phyloP scores from a whole-genome alignment of 495 filamentous ascomycete genomes.

The Aspergillus diversus region DNA sequence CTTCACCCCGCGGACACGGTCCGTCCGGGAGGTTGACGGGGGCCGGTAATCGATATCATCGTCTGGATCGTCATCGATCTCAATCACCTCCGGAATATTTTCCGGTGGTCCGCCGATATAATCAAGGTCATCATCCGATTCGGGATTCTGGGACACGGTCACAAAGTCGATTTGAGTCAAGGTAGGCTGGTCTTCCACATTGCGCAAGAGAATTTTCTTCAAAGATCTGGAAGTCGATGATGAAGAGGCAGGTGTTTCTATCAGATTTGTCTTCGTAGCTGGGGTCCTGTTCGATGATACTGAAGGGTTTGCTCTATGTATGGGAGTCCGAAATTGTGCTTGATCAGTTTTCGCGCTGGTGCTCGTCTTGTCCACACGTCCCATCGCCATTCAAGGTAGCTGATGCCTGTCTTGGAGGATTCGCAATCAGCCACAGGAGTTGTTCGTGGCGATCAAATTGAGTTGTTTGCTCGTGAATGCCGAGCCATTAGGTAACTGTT shows the following conservation, averaged over 20 bases:
- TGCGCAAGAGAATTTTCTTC: slow-evolving; percentile 29
- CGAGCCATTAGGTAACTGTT: slow-evolving; percentile 7
- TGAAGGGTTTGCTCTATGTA: slow-evolving; percentile 24
- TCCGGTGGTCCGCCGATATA: slow-evolving; percentile 27
- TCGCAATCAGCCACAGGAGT: background rate
- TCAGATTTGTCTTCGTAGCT: slow-evolving; percentile 24
- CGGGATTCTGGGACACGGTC: slow-evolving; percentile 24
- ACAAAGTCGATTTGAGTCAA: slow-evolving; percentile 52
- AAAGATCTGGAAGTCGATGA: slow-evolving; percentile 25
- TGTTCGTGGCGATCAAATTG: slow-evolving; percentile 23
- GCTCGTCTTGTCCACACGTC: slow-evolving; percentile 26
- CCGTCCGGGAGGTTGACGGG: slow-evolving; percentile 21
- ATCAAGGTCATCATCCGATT: slow-evolving; percentile 38
- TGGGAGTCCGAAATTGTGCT: slow-evolving; percentile 33
- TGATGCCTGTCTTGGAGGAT: background rate
- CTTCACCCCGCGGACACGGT: slow-evolving; percentile 21
- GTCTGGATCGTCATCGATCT: slow-evolving; percentile 33
- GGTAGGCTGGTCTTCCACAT: slow-evolving; percentile 37
- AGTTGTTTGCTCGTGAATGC: background rate
- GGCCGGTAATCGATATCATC: slow-evolving; percentile 33
- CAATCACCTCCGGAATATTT: slow-evolving; percentile 26
- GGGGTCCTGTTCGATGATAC: slow-evolving; percentile 24
- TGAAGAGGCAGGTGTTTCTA: slow-evolving; percentile 29
- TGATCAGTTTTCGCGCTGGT: slow-evolving; percentile 23
- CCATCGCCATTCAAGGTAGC: slow-evolving; percentile 38